Percentiles rank a stretch among this genome's conserved stretches.
These are phyloP conservation scores for Acanthochlamys bracteata DNA, from an alignment of 106 monocot genomes.

Conservation along the genomic window DNA sequence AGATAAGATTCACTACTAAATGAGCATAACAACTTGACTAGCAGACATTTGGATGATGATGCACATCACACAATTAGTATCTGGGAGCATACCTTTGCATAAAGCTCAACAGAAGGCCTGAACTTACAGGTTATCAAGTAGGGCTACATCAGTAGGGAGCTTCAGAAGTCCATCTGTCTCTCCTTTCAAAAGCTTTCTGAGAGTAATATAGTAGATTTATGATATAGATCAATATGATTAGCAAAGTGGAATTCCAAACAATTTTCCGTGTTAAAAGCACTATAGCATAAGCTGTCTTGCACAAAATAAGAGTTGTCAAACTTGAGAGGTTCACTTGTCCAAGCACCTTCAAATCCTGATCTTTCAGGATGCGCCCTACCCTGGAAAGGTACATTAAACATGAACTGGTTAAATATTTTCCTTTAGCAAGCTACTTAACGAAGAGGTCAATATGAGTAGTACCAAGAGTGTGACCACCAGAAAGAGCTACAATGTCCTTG, in stretches of 20 bases:
- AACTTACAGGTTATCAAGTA: slow-evolving; percentile 68
- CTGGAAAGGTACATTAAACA: slow-evolving; percentile 19
- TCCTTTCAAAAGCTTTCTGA: slow-evolving; percentile 71
- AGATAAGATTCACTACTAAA: too few species aligned
- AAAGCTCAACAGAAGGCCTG: slow-evolving; percentile 67
- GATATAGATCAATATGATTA: neutral
- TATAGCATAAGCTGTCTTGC: slow-evolving; percentile 29
- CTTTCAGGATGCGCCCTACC: slow-evolving; percentile 86
- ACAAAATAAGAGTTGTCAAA: slow-evolving; percentile 95
- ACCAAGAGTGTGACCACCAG: slow-evolving; percentile 78
- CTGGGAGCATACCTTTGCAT: slow-evolving; percentile 60
- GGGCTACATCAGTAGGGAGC: slow-evolving; percentile 84
- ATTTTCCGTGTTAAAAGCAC: neutral
- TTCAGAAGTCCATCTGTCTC: slow-evolving; percentile 76
- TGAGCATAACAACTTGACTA: neutral
- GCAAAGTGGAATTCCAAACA: too few species aligned
- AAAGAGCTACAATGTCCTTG: slow-evolving; percentile 74
- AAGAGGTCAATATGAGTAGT: slow-evolving; percentile 5
- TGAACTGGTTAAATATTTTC: neutral
- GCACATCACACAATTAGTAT: neutral
- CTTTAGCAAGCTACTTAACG: neutral
- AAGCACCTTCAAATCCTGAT: slow-evolving; percentile 94
- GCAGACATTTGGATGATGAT: neutral
- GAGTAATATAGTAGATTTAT: neutral
- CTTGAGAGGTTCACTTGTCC: slow-evolving; percentile 88